Conservation (phyloP, 495 filamentous ascomycete genomes). For the Penicillium tannophilum region DNA sequence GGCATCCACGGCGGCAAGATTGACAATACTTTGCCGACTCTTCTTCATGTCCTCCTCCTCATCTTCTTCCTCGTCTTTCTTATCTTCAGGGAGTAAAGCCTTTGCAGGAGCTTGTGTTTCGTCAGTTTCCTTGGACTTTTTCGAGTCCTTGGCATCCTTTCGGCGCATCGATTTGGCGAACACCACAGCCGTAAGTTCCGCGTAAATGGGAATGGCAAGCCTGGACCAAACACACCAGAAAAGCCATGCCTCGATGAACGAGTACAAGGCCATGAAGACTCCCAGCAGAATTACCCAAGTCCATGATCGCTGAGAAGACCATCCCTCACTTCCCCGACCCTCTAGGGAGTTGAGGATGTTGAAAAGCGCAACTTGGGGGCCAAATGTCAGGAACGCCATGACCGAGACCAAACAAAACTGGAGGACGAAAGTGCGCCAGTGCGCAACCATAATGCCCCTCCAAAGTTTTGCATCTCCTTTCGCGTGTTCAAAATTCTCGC, state of each 20-base stretch:
- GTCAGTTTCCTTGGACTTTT: conserved; percentile 40
- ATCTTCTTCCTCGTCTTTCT: conserved; percentile 48
- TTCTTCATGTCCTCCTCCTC: conserved; percentile 61
- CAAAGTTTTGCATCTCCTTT: conserved; percentile 57
- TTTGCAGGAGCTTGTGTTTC: conserved; percentile 18
- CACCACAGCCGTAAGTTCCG: conserved; percentile 70
- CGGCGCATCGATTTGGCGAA: conserved; percentile 78
- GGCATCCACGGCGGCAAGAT: conserved; percentile 77
- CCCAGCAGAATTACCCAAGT: conserved; percentile 69
- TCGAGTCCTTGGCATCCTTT: conserved; percentile 68
- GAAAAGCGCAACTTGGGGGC: conserved; percentile 69
- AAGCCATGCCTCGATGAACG: conserved; percentile 61
- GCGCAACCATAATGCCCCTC: conserved; percentile 57
- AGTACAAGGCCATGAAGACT: conserved; percentile 53
- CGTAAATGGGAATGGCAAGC: conserved; percentile 64
- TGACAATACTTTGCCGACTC: conserved; percentile 75
- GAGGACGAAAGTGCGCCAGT: conserved; percentile 53
- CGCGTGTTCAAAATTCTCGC: conserved; percentile 52
- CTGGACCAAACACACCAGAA: conserved; percentile 68
- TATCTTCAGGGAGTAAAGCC: conserved; percentile 29
- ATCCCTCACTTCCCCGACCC: conserved; percentile 37
- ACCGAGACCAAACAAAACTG: conserved; percentile 58
- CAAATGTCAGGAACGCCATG: conserved; percentile 61
- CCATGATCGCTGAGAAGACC: conserved; percentile 54
- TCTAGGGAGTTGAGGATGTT: conserved; percentile 67